Conservation (phyloP, 1,139 yeast genomes). For the Nakaseomyces bracarensis region DNA sequence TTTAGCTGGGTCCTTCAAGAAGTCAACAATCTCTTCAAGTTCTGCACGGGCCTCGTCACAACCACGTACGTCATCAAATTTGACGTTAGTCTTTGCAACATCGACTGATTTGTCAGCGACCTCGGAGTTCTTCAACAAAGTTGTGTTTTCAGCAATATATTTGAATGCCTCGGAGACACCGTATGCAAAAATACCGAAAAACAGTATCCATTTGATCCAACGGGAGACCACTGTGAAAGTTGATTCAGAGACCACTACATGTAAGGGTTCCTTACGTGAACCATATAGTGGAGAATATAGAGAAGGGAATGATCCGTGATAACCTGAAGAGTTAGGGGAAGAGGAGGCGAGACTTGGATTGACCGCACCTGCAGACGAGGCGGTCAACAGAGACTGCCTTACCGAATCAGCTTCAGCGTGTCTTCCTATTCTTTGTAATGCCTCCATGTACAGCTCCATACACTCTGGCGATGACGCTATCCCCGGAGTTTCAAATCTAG, state of each 20-base stretch:
- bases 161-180: conserved; percentile 71
- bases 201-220: conserved; percentile 86
- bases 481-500: conserved; percentile 86
- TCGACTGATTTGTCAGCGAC: conserved; percentile 73
- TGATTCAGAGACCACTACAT: conserved; percentile 83
- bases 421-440: conserved; percentile 70
- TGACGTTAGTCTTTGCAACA: conserved; percentile 77
- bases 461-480: conserved; percentile 76
- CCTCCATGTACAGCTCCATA: conserved; percentile 67
- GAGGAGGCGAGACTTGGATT: conserved; percentile 27
- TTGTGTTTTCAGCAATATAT: conserved; percentile 75
- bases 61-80: conserved; percentile 90
- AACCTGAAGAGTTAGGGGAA: conserved; percentile 16
- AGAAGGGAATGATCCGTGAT: conserved; percentile 28
- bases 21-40: conserved; percentile 92
- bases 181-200: conserved; percentile 64
- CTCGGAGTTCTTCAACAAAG: conserved; percentile 69
- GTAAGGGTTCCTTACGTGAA: conserved; percentile 59
- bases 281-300: conserved; percentile 33
- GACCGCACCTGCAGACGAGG: conserved; percentile 31
- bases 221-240: conserved; percentile 67
- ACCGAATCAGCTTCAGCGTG: conserved; percentile 60
- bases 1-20: conserved; percentile 89
- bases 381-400: conserved; percentile 29
- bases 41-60: conserved; percentile 98